phyloP scores from a whole-genome alignment of 83 land plant species.

The Thuja plicata region DNA sequence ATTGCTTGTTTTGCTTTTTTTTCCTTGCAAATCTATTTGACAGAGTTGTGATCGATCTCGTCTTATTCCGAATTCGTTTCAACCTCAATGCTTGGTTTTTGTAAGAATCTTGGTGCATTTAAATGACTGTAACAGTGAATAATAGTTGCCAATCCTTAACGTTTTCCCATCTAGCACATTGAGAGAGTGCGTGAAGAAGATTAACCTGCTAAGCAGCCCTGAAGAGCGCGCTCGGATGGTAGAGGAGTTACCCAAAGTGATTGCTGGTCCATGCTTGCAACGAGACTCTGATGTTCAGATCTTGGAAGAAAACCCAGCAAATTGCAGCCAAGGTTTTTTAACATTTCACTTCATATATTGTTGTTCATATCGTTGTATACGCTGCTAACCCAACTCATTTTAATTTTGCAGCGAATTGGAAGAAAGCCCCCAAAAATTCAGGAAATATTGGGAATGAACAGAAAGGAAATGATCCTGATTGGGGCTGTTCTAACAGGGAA shows the following conservation, averaged over 20 bases:
- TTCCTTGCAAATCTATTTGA: not conserved
- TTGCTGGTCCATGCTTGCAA: slow-evolving; percentile 42
- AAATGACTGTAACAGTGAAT: not conserved
- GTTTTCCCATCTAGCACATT: slow-evolving; percentile 23
- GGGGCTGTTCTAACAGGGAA: not conserved
- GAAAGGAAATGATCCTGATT: not conserved
- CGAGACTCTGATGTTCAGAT: slow-evolving; percentile 36
- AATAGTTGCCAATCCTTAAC: slow-evolving; percentile 29
- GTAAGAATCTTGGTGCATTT: not conserved
- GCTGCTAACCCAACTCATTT: not conserved
- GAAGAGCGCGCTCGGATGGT: slow-evolving; percentile 28
- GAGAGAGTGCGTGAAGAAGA: slow-evolving; percentile 50
- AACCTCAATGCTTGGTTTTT: not conserved
- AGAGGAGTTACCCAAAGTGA: slow-evolving; percentile 29
- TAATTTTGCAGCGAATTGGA: not conserved
- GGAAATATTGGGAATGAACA: not conserved
- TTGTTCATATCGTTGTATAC: not conserved
- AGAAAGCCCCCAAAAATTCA: not conserved
- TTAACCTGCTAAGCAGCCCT: slow-evolving; percentile 36
- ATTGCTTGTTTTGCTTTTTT: not conserved
- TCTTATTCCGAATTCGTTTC: not conserved
- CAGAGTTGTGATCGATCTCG: not conserved
- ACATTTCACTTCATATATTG: not conserved
- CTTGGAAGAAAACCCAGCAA: slow-evolving; percentile 19
- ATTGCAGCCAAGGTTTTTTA: not conserved